A percentile compares a stretch with the other conserved stretches of the same genome.
phyloP scores from a whole-genome alignment of 2,329 filamentous ascomycete species.

The Leptographium flavum region DNA sequence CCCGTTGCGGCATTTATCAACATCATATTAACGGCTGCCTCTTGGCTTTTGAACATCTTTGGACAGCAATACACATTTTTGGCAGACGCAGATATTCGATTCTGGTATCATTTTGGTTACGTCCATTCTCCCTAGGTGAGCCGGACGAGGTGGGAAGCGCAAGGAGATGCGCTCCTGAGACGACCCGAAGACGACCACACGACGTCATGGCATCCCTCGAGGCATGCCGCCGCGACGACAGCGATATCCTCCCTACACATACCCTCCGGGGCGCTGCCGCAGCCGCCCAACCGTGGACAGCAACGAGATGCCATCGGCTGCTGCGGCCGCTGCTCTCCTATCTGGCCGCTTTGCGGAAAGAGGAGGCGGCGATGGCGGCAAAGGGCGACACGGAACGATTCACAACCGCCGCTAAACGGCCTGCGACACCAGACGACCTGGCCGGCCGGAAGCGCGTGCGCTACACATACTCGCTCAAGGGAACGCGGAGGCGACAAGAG shows the following conservation, averaged over 20 bases:
- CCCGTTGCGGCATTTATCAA: no score
- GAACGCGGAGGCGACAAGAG: not conserved
- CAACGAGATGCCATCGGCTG: constrained; percentile 30
- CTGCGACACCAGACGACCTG: not conserved
- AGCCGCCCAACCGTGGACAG: constrained; percentile 26
- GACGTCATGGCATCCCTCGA: not conserved
- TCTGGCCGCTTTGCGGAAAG: constrained; percentile 23
- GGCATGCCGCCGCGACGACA: constrained; percentile 5
- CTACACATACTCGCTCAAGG: constrained; percentile 13
- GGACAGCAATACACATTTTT: no score
- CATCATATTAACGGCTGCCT: no score
- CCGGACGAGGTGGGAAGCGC: not conserved
- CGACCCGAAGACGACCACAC: not conserved
- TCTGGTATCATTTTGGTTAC: not conserved
- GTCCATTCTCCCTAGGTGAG: not conserved
- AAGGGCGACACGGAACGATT: not conserved
- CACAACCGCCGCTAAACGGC: not conserved
- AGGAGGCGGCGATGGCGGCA: constrained; percentile 10
- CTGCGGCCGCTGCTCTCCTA: constrained; percentile 31
- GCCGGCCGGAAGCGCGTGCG: constrained; percentile 10
- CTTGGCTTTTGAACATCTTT: not conserved
- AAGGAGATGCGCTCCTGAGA: not conserved
- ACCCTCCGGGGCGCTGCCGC: constrained; percentile 1
- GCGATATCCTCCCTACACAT: constrained; percentile 2
- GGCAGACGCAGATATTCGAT: not conserved